Evolutionary conservation across 2,329 filamentous ascomycete species (phyloP).

Genomic region (Aspergillus melleus): DNA sequence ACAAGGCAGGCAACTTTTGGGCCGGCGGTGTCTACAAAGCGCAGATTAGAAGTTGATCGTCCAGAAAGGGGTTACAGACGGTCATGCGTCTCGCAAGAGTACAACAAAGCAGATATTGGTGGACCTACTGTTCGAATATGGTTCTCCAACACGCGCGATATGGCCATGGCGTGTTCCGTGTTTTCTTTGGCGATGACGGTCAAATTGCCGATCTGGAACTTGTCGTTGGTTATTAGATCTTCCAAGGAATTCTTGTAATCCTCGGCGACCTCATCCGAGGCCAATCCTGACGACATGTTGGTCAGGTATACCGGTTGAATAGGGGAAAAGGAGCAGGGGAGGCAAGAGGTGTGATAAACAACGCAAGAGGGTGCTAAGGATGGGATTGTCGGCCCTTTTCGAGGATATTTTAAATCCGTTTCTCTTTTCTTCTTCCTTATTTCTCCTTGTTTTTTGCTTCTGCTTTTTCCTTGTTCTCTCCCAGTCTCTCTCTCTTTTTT

Average conservation of each 20-base stretch:
- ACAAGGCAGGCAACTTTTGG: conserved; percentile 92
- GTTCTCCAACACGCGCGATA: conserved; percentile 84
- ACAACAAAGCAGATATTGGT: conserved; percentile 14
- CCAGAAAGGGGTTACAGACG: conserved; percentile 25
- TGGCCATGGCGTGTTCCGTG: conserved; percentile 90
- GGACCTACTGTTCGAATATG: conserved; percentile 90
- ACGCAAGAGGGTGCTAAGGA: not conserved
- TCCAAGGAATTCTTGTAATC: conserved; percentile 93
- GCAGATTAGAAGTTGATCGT: conserved; percentile 34
- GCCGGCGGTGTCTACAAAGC: conserved; percentile 72
- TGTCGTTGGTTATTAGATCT: conserved; percentile 85
- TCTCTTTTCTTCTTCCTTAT: conserved; percentile 6
- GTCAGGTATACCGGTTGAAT: conserved; percentile 27
- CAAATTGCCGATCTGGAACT: conserved; percentile 94
- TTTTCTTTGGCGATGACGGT: conserved; percentile 98
- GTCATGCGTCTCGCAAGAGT: conserved; percentile 9
- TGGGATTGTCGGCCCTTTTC: conserved; percentile 1
- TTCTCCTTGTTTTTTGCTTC: conserved; percentile 1
- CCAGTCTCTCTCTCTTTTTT: conserved; percentile 6
- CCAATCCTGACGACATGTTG: conserved; percentile 63
- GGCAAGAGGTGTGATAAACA: conserved; percentile 5
- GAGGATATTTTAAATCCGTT: conserved; percentile 16
- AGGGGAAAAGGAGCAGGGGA: conserved; percentile 11
- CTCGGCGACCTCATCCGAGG: conserved; percentile 83
- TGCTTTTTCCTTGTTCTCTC: conserved; percentile 9